Evolutionary conservation across 805 yeast genomes (phyloP).

Genomic region (Sugiyamaella marilandica): DNA sequence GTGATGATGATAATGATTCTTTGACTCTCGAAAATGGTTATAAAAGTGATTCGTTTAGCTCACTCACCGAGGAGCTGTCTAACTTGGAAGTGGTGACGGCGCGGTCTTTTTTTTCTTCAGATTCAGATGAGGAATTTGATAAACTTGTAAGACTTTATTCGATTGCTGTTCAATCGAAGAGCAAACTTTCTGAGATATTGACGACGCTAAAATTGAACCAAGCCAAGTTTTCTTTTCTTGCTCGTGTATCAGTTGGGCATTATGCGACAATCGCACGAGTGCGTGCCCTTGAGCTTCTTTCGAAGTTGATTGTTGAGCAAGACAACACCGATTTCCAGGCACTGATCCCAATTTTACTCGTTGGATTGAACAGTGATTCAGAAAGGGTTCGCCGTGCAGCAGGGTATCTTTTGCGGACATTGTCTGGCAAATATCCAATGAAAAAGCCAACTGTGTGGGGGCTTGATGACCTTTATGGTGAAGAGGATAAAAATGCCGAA

Average conservation of each 20-base stretch:
- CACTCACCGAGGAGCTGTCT: neutral
- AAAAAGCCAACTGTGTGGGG: slow-evolving; percentile 30
- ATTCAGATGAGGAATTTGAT: slow-evolving; percentile 10
- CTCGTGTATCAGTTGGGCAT: slow-evolving; percentile 33
- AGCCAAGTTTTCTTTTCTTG: slow-evolving; percentile 30
- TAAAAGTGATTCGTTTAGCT: neutral
- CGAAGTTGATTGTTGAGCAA: slow-evolving; percentile 10
- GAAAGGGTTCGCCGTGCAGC: slow-evolving; percentile 31
- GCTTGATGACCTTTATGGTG: slow-evolving; percentile 49
- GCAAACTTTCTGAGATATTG: slow-evolving; percentile 1
- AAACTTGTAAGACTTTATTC: slow-evolving; percentile 8
- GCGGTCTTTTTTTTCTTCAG: slow-evolving; percentile 16
- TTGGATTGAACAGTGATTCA: slow-evolving; percentile 32
- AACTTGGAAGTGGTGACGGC: slow-evolving; percentile 8
- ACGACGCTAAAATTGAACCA: neutral
- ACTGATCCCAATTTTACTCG: slow-evolving; percentile 30
- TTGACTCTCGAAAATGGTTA: neutral
- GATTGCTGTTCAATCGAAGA: slow-evolving; percentile 1
- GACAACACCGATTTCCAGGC: slow-evolving; percentile 32
- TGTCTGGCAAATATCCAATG: slow-evolving; percentile 23
- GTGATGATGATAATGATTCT: too few relatives aligned
- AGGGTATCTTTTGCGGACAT: slow-evolving; percentile 20
- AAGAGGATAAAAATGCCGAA: slow-evolving; percentile 39
- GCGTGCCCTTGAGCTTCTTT: slow-evolving; percentile 29
- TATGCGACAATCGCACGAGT: slow-evolving; percentile 35